Conservation (phyloP, 2,329 filamentous ascomycete species). For the Pestalotiopsis sp. region DNA sequence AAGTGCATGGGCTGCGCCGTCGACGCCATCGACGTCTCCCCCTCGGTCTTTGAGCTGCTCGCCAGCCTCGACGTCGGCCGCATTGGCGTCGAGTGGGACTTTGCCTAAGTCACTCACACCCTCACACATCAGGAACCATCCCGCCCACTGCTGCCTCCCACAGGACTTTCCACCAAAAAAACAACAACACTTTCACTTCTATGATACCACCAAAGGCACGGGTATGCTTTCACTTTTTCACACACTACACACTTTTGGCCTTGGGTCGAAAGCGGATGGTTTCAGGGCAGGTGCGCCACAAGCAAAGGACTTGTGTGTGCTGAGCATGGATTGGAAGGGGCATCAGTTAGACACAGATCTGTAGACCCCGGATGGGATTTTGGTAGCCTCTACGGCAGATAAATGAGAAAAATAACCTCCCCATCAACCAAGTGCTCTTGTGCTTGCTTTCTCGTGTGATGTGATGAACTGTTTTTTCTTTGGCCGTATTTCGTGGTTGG, state of each 20-base stretch:
- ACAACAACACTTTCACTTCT: not conserved
- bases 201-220: not conserved
- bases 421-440: not conserved
- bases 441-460: not conserved
- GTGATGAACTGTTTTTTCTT: not conserved
- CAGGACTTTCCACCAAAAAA: not conserved
- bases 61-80: conserved; percentile 26
- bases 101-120: not conserved
- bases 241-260: no score
- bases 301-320: not conserved
- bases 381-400: not conserved
- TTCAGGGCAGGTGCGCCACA: not conserved
- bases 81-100: conserved; percentile 26
- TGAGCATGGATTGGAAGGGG: not conserved
- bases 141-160: not conserved
- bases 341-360: not conserved
- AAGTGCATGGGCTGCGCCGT: conserved; percentile 30
- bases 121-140: not conserved
- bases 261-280: not conserved
- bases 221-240: not conserved
- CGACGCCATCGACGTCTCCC: conserved; percentile 32
- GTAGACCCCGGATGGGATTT: not conserved
- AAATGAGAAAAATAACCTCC: not conserved
- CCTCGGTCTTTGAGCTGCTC: conserved; percentile 29
- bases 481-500: no score